Base-by-base conservation (phyloP, 352 stramenopile species). In the Plasmopara halstedii region DNA sequence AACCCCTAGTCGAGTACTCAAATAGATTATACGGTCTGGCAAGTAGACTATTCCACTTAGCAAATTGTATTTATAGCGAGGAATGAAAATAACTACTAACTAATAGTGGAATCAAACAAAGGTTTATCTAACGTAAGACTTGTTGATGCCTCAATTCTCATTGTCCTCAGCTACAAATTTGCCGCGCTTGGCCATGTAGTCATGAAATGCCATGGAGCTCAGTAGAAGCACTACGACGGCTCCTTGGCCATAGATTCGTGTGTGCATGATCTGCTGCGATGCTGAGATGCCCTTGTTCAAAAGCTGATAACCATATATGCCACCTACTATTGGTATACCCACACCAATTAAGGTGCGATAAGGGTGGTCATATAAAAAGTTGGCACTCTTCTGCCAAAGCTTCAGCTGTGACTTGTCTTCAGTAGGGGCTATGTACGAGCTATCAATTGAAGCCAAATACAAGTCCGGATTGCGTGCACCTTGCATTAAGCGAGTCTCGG, bases 261-360 rank as follows among this genome's bases (percentile, higher is more conserved):
- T 85, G 64, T 88, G 70, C 80, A 92, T 92, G 57, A 92, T 82
- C 76, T 88, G 73, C 65, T 92, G 80, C 50, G 80, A 89, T 6
- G 54, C 34, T 31, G 70, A 66, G 56, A 92, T 82, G 38, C 63
- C 64, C 53, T 64, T 73, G 64, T 92, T 89, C 37, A 77, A 53
- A 43, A 64, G 61, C 62, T 92, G 80, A 46, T 70, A 79, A 15
- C 63, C 48, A 58, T 75, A 89, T 48, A 92, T 92, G 40, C 75
- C 60, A 15, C 73, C 77, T 0, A 92, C 80, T 6, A 88, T 50
- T 7, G 80, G 80, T 14, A 57, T 61, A 41, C 76, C 78, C 6
- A 86, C 62, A 0, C 53, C 50, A 21, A 72, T 44, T 15, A 92
- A 43, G 17, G 69, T 57, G 31, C 66, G 66, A 60, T 87, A 92